Evolutionary conservation across 352 stramenopile genomes (phyloP), one percentile per base, ranked within the genome.

Genomic region (Phytophthora hibernalis): DNA sequence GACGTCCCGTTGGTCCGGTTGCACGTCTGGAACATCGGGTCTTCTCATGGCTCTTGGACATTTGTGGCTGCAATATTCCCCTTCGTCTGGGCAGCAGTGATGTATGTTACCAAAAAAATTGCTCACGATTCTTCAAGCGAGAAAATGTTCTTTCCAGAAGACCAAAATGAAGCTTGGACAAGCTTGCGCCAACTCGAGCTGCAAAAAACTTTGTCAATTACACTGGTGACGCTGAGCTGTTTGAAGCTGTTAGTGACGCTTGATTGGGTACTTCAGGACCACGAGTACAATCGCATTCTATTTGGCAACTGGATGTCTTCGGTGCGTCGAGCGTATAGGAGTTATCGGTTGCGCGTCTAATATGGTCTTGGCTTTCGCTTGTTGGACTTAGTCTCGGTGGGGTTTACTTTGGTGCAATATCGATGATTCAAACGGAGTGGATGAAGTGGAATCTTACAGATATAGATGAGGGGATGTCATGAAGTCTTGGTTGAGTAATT

Each of bases 41-140:
- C 51, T 26, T 62, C 73, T 16, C 66, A 86, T 33, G 82, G 82
- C 18, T 91, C 82, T 0, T 89, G 78, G 78, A 88, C 82, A 26
- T 80, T 91, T 26, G 22, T 86, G 45, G 57, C 50, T n/a, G 38
- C 71, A 50, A 28, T 56, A 16, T 81, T 72, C 18, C 80, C 80
- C 4, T 65, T 83, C 6, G 11, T 70, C 5, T 90, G 80, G 79
- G 62, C 54, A 18, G 37, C 40, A 22, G 20, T 65, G 38, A 53
- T 69, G 20, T 74, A 47, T 20, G 0, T 58, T 68, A 48, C 15
- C 38, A 66, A 21, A 55, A 70, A 42, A 18, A 49, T 49, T 50
- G 62, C 18, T 10, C 49, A n/a, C 7, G 33, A 22, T 11, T 61
- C 47, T n/a, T 18, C 21, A 15, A 5, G 68, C 24, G 38, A 61